Evolutionary conservation across 192 early-diverging fungal genomes (phyloP).

Genomic region (Linderina pennispora): DNA sequence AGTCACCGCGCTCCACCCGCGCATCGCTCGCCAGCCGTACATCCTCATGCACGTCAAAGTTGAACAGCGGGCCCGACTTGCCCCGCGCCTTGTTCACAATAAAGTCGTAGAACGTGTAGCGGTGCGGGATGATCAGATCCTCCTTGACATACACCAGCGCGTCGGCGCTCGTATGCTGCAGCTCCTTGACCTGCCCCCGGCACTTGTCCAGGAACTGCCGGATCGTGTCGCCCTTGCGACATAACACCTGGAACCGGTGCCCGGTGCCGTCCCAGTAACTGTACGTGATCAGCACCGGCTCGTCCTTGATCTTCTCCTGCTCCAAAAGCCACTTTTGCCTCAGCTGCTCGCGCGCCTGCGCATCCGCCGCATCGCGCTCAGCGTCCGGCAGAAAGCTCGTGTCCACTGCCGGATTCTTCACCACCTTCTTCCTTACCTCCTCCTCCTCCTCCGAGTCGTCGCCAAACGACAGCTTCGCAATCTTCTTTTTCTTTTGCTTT

Average conservation of each 20-base stretch:
- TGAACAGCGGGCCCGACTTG: constrained; percentile 91
- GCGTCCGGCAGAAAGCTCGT: constrained; percentile 90
- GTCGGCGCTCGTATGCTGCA: constrained; percentile 75
- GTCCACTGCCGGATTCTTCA: constrained; percentile 86
- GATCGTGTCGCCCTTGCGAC: constrained; percentile 82
- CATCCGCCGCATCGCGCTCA: constrained; percentile 77
- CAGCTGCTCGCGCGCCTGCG: constrained; percentile 62
- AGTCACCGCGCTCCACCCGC: constrained; percentile 83
- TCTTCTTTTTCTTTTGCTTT: constrained; percentile 51
- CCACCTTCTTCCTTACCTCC: constrained; percentile 32
- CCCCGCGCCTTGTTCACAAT: constrained; percentile 93
- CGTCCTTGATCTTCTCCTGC: constrained; percentile 81
- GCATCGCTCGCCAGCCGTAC: constrained; percentile 80
- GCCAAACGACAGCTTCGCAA: constrained; percentile 71
- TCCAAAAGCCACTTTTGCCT: constrained; percentile 74
- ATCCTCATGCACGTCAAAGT: constrained; percentile 92
- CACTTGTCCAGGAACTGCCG: constrained; percentile 80
- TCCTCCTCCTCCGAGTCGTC: constrained; percentile 44
- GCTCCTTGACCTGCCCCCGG: constrained; percentile 73
- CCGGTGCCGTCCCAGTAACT: constrained; percentile 97
- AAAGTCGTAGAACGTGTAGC: constrained; percentile 90
- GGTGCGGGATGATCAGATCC: constrained; percentile 93
- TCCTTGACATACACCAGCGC: constrained; percentile 91
- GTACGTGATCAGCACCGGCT: constrained; percentile 82
- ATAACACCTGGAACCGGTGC: constrained; percentile 76